Evolutionary conservation across 2,329 filamentous ascomycete species (phyloP).

Genomic region (Aaosphaeria pasadenensis): DNA sequence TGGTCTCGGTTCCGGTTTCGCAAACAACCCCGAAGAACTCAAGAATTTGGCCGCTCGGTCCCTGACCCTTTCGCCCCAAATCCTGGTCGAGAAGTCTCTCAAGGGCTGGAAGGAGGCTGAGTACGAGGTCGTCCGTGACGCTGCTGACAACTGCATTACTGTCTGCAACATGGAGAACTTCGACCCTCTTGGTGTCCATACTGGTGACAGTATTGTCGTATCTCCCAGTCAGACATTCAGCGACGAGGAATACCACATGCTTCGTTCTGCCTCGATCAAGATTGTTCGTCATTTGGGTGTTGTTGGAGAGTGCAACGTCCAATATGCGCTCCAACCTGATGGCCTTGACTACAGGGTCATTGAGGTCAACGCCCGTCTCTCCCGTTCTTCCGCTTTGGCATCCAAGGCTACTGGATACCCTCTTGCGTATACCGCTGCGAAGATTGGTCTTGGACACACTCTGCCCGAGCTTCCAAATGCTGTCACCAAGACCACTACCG

Average conservation of each 20-base stretch:
- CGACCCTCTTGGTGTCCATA: slow-evolving; percentile 95
- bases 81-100: slow-evolving; percentile 95
- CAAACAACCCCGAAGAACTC: slow-evolving; percentile 89
- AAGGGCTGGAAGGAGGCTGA: slow-evolving; percentile 99
- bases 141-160: slow-evolving; percentile 97
- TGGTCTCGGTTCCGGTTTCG: slow-evolving; percentile 94
- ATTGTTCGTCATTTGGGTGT: slow-evolving; percentile 96
- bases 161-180: slow-evolving; percentile 99
- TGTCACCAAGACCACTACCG: slow-evolving; percentile 96
- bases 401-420: slow-evolving; percentile 98
- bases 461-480: slow-evolving; percentile 95
- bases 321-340: slow-evolving; percentile 95
- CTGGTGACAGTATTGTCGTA: slow-evolving; percentile 97
- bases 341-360: slow-evolving; percentile 98
- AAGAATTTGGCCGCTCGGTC: slow-evolving; percentile 90
- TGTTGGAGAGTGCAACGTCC: slow-evolving; percentile 97
- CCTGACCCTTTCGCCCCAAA: slow-evolving; percentile 89
- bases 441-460: slow-evolving; percentile 95
- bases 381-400: slow-evolving; percentile 91
- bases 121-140: slow-evolving; percentile 96
- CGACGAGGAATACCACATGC: slow-evolving; percentile 99
- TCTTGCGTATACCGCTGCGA: slow-evolving; percentile 93
- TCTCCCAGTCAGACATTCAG: slow-evolving; percentile 95
- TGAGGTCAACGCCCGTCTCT: slow-evolving; percentile 97
- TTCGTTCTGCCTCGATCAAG: slow-evolving; percentile 95